Percentiles rank a stretch among this genome's conserved stretches.
phyloP scores from a whole-genome alignment of 345 rosid genomes.

The Eucalyptus sp. region DNA sequence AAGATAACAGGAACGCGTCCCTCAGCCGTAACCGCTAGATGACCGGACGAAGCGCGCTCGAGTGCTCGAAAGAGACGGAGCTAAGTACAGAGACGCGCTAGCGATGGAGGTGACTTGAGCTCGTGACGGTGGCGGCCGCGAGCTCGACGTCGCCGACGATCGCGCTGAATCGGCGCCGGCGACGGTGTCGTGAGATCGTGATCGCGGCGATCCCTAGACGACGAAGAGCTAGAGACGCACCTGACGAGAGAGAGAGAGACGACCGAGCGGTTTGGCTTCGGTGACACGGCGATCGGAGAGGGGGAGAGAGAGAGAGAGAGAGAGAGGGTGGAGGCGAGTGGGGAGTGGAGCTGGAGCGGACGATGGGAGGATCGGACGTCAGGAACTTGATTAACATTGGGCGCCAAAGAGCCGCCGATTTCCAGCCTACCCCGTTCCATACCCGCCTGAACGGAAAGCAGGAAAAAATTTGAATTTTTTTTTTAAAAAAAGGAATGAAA shows the following conservation, averaged over 20 bases:
- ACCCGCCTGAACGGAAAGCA: background rate
- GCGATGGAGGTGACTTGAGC: background rate
- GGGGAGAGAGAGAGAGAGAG: background rate
- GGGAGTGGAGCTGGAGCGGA: background rate
- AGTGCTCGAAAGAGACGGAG: background rate
- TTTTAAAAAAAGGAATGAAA: too few species aligned
- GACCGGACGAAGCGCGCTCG: background rate
- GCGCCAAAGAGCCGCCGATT: background rate
- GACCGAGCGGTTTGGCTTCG: background rate
- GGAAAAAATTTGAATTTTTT: background rate
- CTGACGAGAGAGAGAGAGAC: background rate
- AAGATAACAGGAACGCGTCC: background rate
- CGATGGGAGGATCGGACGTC: background rate
- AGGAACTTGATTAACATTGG: background rate
- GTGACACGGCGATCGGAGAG: background rate
- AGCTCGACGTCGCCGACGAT: background rate
- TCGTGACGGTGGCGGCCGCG: background rate
- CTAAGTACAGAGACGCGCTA: background rate
- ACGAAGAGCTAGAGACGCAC: background rate
- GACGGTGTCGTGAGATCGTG: background rate
- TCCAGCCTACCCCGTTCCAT: background rate
- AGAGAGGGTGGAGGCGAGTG: too few species aligned
- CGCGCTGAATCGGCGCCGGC: background rate
- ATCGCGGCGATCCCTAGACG: background rate
- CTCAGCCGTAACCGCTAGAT: background rate